Conservation (phyloP, 495 filamentous ascomycete species). For the Penicillium mononematosum region DNA sequence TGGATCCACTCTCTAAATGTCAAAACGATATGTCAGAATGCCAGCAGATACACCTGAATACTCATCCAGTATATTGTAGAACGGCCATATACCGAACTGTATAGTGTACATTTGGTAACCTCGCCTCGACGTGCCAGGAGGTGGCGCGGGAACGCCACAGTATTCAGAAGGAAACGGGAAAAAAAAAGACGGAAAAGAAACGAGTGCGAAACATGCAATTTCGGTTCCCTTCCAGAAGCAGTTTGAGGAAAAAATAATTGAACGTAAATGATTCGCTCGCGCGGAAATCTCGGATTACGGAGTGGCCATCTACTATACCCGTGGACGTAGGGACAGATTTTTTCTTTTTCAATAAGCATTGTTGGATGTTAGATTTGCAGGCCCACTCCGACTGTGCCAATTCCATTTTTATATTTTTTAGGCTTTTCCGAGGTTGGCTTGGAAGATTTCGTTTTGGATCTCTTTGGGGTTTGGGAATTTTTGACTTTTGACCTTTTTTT, state of each 20-base stretch:
- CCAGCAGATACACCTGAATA: neutral
- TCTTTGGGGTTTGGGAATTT: neutral
- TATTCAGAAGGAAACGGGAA: neutral
- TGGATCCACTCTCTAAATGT: slow-evolving; percentile 15
- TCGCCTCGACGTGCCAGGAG: slow-evolving; percentile 2
- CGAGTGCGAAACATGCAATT: neutral
- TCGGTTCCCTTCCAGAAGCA: neutral
- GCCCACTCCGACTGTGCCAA: too few species aligned
- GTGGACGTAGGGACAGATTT: too few species aligned
- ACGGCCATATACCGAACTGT: neutral
- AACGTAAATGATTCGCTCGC: neutral
- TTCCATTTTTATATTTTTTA: too few species aligned
- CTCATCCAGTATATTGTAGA: neutral
- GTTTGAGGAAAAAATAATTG: neutral
- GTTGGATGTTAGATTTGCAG: too few species aligned
- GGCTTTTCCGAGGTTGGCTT: too few species aligned
- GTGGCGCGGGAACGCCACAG: slow-evolving; percentile 5
- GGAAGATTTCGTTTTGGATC: neutral
- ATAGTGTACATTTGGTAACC: neutral
- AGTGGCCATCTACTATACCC: too few species aligned
- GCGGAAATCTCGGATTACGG: neutral
- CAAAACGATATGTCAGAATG: neutral
- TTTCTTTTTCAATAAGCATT: too few species aligned
- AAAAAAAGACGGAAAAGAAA: slow-evolving; percentile 1
- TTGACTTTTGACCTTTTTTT: slow-evolving; percentile 8